These are phyloP conservation scores for Phylloboletellus chloephorus DNA, from an alignment of 1,284 basidiomycete species.

Conservation along the genomic window DNA sequence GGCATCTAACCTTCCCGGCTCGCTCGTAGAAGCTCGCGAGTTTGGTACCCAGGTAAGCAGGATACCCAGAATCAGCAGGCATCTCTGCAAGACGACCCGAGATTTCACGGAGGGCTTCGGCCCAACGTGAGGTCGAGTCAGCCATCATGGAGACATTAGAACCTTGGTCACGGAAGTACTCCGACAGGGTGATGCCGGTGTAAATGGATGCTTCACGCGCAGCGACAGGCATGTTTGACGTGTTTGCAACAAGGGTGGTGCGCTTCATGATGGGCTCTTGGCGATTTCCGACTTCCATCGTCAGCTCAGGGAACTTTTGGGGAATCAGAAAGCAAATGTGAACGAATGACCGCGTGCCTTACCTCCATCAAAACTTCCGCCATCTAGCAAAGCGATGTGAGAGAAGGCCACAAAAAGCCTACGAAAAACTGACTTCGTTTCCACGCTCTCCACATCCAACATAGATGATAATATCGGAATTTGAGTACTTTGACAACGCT, in stretches of 20 bases:
- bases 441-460: slow-evolving; percentile 96
- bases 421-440: slow-evolving; percentile 59
- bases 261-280: slow-evolving; percentile 99
- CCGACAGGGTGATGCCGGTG: slow-evolving; percentile 98
- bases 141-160: slow-evolving; percentile 99
- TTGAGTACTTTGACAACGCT: slow-evolving; percentile 98
- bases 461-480: slow-evolving; percentile 99
- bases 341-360: slow-evolving; percentile 18
- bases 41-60: slow-evolving; percentile 95
- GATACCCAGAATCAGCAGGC: slow-evolving; percentile 99
- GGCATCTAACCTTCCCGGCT: slow-evolving; percentile 92
- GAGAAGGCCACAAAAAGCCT: neutral
- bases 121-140: slow-evolving; percentile 99
- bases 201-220: slow-evolving; percentile 99
- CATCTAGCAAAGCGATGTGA: slow-evolving; percentile 56
- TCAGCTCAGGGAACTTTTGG: slow-evolving; percentile 87
- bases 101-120: slow-evolving; percentile 98
- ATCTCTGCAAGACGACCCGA: slow-evolving; percentile 99
- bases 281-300: slow-evolving; percentile 84
- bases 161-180: slow-evolving; percentile 99
- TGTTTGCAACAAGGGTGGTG: slow-evolving; percentile 98
- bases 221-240: slow-evolving; percentile 99
- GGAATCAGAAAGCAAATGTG: slow-evolving; percentile 9
- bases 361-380: slow-evolving; percentile 96
- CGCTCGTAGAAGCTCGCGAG: slow-evolving; percentile 98